A percentile compares a stretch with the other conserved stretches of the same genome.
Evolutionary conservation across 257 asterid genomes (phyloP).

Genomic region (Solanum corneliomulleri): DNA sequence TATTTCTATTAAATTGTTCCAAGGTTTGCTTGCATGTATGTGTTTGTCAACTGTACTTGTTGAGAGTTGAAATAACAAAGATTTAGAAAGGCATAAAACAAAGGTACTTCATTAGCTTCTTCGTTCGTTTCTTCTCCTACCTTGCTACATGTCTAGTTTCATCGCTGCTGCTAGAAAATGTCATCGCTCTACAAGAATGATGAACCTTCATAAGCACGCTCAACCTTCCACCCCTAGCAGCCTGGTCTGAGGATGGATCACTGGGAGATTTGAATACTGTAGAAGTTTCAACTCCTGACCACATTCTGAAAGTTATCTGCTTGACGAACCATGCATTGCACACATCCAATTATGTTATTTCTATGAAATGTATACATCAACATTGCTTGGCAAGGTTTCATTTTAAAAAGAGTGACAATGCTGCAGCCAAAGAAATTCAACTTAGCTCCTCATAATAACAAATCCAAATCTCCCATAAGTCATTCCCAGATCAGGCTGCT

Average conservation of each 20-base stretch:
- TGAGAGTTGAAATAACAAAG: background rate
- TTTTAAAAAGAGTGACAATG: conserved; percentile 2
- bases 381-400: background rate
- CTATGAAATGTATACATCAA: background rate
- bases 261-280: background rate
- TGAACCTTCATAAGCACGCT: conserved; percentile 15
- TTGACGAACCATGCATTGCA: background rate
- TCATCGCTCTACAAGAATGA: background rate
- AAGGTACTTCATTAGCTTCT: conserved; percentile 29
- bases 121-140: conserved; percentile 23
- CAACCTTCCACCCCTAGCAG: conserved; percentile 16
- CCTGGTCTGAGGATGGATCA: background rate
- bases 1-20: background rate
- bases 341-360: background rate
- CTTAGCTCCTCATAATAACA: background rate
- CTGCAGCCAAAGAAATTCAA: background rate
- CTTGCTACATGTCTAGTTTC: background rate
- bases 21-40: background rate
- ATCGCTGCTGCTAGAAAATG: conserved; percentile 6
- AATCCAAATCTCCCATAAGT: background rate
- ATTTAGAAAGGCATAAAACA: conserved; percentile 43
- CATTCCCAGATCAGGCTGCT: background rate
- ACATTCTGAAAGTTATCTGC: background rate
- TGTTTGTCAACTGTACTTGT: background rate
- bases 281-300: background rate